Evolutionary conservation across 2,329 filamentous ascomycete species (phyloP).

Genomic region (Curvularia spicifera): DNA sequence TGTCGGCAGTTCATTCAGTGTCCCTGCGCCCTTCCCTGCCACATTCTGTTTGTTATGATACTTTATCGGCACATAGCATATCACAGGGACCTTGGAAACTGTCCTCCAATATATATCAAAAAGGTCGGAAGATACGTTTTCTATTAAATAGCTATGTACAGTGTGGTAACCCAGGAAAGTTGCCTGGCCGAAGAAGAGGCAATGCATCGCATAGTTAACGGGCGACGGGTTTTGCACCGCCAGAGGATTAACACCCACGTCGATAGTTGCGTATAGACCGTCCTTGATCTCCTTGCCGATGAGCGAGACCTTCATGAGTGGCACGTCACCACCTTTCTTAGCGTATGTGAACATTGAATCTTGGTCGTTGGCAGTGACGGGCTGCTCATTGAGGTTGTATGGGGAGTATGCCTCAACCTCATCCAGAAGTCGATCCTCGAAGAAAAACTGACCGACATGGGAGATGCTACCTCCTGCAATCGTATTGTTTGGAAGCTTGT

Average conservation of each 20-base stretch:
- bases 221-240: constrained; percentile 37
- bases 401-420: constrained; percentile 58
- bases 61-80: background rate
- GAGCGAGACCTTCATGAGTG: constrained; percentile 64
- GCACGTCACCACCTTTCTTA: constrained; percentile 59
- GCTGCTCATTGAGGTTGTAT: constrained; percentile 53
- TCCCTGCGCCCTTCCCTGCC: background rate
- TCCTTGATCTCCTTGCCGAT: constrained; percentile 55
- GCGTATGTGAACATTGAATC: constrained; percentile 58
- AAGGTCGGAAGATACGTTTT: background rate
- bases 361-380: constrained; percentile 58
- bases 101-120: background rate
- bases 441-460: constrained; percentile 70
- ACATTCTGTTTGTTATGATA: background rate
- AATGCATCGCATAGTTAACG: constrained; percentile 24
- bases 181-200: background rate
- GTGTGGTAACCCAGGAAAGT: background rate
- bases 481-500: constrained; percentile 58
- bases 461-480: constrained; percentile 59
- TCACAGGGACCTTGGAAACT: background rate
- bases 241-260: constrained; percentile 41
- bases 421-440: constrained; percentile 64
- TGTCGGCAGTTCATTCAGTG: constrained; percentile 1
- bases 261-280: constrained; percentile 42
- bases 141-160: constrained; percentile 1